Conservation (phyloP, 192 early-diverging fungal genomes). For the Gamsiella multidivaricata region DNA sequence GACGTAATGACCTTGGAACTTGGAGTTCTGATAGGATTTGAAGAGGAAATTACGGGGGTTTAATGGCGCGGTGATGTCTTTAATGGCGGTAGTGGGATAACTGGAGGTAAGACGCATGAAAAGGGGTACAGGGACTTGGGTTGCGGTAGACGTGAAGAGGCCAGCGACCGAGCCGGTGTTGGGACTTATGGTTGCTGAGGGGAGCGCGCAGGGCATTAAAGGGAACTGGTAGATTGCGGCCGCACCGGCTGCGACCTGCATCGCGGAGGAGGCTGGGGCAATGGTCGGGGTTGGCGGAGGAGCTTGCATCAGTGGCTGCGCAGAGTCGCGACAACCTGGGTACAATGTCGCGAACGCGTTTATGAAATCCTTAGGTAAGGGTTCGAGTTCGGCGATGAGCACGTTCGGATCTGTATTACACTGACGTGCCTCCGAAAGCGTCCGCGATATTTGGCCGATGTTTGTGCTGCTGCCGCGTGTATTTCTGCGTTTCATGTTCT, state of each 20-base stretch:
- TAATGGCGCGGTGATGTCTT: not conserved
- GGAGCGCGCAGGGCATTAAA: too few relatives aligned
- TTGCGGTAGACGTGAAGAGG: not conserved
- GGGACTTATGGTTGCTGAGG: too few relatives aligned
- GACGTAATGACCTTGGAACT: conserved; percentile 37
- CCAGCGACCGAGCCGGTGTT: too few relatives aligned
- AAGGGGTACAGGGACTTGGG: too few relatives aligned
- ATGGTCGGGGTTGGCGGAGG: too few relatives aligned
- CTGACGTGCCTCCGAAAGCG: conserved; percentile 20
- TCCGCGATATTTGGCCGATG: not conserved
- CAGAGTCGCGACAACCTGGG: not conserved
- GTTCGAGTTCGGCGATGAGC: conserved; percentile 20
- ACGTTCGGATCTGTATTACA: conserved; percentile 20
- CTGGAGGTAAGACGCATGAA: too few relatives aligned
- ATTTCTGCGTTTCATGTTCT: too few relatives aligned
- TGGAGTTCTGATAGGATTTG: conserved; percentile 42
- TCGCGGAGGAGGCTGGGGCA: too few relatives aligned
- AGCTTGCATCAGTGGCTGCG: not conserved
- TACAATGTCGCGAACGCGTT: conserved; percentile 9
- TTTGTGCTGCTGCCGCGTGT: not conserved
- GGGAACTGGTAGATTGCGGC: too few relatives aligned
- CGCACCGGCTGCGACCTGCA: too few relatives aligned
- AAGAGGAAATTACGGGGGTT: conserved; percentile 19
- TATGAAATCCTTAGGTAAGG: conserved; percentile 21
- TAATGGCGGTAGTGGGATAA: too few relatives aligned